Evolutionary conservation across 164 flowering plant species (phyloP).

Genomic region (Vitis rupestris): DNA sequence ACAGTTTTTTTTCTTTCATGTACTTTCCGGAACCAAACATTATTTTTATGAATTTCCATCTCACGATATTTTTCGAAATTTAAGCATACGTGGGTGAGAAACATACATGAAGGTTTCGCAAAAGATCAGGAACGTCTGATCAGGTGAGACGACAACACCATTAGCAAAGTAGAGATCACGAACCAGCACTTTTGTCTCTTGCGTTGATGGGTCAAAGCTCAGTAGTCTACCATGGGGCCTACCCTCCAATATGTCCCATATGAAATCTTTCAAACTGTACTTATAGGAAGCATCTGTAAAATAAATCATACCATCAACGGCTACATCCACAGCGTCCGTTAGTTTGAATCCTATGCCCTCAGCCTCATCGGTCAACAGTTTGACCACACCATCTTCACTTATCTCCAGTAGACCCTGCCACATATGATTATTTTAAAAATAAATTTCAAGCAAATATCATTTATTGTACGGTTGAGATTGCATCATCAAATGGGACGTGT

Average conservation of each 20-base stretch:
- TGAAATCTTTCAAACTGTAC: conserved; percentile 26
- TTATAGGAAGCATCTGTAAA: conserved; percentile 84
- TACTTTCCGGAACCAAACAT: too few relatives aligned
- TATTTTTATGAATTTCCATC: too few relatives aligned
- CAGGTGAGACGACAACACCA: too few relatives aligned
- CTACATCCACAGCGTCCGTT: conserved; percentile 70
- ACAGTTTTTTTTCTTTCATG: too few relatives aligned
- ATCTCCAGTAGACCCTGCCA: conserved; percentile 69
- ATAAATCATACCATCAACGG: conserved; percentile 60
- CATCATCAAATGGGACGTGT: too few relatives aligned
- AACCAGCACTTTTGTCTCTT: conserved; percentile 48
- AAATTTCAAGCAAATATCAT: too few relatives aligned
- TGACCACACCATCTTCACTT: conserved; percentile 37
- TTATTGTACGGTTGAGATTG: too few relatives aligned
- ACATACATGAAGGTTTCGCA: too few relatives aligned
- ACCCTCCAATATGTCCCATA: conserved; percentile 58
- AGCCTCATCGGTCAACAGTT: conserved; percentile 59
- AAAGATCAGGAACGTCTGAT: too few relatives aligned
- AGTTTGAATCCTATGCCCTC: conserved; percentile 60
- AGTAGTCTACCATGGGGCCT: conserved; percentile 74
- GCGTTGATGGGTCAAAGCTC: conserved; percentile 67
- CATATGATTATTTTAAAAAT: too few relatives aligned
- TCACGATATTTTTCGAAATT: too few relatives aligned
- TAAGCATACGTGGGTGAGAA: too few relatives aligned
- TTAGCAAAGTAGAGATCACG: conserved; percentile 73